phyloP scores from a whole-genome alignment of 177 flowering plant genomes.

The Vitis hybrid region DNA sequence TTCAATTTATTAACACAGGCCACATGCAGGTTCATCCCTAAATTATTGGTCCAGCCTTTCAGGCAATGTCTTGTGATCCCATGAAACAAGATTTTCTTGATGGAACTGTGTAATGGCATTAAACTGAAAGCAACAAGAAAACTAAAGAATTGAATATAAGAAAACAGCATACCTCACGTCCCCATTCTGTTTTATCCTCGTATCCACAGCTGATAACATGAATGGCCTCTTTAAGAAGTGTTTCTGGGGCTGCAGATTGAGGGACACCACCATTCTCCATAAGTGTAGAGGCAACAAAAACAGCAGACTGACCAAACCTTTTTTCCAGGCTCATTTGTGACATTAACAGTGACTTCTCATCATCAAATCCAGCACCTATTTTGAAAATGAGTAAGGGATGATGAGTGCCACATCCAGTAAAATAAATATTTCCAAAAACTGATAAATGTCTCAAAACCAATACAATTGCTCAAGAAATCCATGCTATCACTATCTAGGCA shows the following conservation, averaged over 20 bases:
- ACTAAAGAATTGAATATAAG: background rate
- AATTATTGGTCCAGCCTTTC: too few species aligned
- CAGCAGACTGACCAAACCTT: slow-evolving; percentile 77
- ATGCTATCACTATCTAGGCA: background rate
- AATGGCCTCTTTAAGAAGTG: slow-evolving; percentile 79
- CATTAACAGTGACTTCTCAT: slow-evolving; percentile 76
- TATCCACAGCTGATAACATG: slow-evolving; percentile 90
- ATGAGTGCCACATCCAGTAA: background rate
- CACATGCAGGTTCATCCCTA: too few species aligned
- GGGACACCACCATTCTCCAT: slow-evolving; percentile 92
- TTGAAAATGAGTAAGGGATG: background rate
- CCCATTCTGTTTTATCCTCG: slow-evolving; percentile 85
- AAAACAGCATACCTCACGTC: slow-evolving; percentile 49
- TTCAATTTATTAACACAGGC: too few species aligned
- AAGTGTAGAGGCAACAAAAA: slow-evolving; percentile 77
- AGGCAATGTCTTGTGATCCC: too few species aligned
- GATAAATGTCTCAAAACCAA: background rate
- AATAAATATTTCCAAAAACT: too few species aligned
- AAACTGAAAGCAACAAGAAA: background rate
- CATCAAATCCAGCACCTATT: slow-evolving; percentile 74
- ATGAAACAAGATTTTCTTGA: too few species aligned
- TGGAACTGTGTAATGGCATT: background rate
- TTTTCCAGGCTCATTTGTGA: slow-evolving; percentile 79
- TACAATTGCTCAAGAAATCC: background rate
- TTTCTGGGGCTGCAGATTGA: slow-evolving; percentile 73